These are phyloP conservation scores for Russula dissimulans DNA, from an alignment of 768 basidiomycete species.

Conservation along the genomic window DNA sequence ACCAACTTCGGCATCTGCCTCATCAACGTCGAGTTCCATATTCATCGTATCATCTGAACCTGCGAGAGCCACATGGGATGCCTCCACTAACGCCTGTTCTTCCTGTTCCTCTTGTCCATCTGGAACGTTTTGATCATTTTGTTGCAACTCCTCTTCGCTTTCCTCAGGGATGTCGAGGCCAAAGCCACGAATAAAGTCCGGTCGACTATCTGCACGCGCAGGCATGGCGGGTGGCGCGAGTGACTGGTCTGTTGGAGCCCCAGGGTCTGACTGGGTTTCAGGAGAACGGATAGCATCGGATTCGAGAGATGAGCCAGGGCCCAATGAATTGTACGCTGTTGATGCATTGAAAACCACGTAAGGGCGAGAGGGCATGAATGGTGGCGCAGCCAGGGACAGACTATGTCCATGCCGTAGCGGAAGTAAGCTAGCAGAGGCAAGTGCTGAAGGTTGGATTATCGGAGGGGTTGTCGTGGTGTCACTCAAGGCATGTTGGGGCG, in stretches of 20 bases:
- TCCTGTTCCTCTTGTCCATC: conserved; percentile 22
- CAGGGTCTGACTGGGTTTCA: conserved; percentile 44
- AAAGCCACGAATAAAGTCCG: conserved; percentile 74
- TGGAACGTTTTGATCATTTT: conserved; percentile 19
- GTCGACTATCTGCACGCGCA: conserved; percentile 42
- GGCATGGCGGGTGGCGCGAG: conserved; percentile 33
- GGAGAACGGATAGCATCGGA: conserved; percentile 31
- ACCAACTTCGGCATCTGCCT: conserved; percentile 32
- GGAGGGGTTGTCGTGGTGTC: conserved; percentile 44
- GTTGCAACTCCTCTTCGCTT: conserved; percentile 45
- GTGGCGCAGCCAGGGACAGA: conserved; percentile 60
- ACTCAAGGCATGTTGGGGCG: conserved; percentile 29
- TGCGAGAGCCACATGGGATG: conserved; percentile 6
- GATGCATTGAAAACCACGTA: conserved; percentile 28
- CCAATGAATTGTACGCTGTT: conserved; percentile 56
- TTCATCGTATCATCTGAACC: conserved; percentile 18
- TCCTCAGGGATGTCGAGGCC: conserved; percentile 74
- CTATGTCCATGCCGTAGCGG: conserved; percentile 62
- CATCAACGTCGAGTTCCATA: conserved; percentile 23
- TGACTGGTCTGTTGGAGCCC: conserved; percentile 41
- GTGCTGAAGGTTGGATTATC: conserved; percentile 24
- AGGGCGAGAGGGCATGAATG: conserved; percentile 33
- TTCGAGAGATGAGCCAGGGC: conserved; percentile 44
- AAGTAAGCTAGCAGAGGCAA: conserved; percentile 26
- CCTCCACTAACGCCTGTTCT: conserved; percentile 5